Evolutionary conservation across 176 grass and related monocot genomes (phyloP).

Genomic region (Triticum aestivum): DNA sequence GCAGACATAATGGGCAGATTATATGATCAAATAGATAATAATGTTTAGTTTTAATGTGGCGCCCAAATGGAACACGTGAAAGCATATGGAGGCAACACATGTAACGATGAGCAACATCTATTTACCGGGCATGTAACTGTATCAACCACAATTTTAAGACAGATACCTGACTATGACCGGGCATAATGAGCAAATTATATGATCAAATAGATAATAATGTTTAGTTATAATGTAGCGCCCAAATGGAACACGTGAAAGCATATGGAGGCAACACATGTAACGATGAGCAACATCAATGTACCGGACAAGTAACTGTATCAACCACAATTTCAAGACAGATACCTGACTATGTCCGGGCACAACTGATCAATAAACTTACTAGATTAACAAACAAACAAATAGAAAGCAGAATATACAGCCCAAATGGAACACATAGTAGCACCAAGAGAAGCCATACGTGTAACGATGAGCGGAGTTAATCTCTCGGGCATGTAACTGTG

Average conservation of each 20-base stretch:
- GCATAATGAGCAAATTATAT: not conserved
- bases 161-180: slow-evolving; percentile 48
- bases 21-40: not conserved
- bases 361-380: not conserved
- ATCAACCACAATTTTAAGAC: slow-evolving; percentile 35
- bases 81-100: slow-evolving; percentile 22
- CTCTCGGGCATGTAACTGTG: slow-evolving; percentile 57
- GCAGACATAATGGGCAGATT: not conserved
- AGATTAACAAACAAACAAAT: not conserved
- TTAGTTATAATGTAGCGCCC: not conserved
- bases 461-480: slow-evolving; percentile 51
- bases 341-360: slow-evolving; percentile 35
- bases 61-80: slow-evolving; percentile 53
- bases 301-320: slow-evolving; percentile 54
- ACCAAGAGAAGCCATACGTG: slow-evolving; percentile 38
- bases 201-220: no score
- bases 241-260: slow-evolving; percentile 57
- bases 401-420: slow-evolving; percentile 32
- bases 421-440: slow-evolving; percentile 61
- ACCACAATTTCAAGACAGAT: slow-evolving; percentile 40
- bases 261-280: slow-evolving; percentile 23
- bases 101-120: slow-evolving; percentile 35
- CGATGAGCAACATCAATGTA: slow-evolving; percentile 38
- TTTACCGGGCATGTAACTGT: slow-evolving; percentile 48
- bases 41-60: not conserved